Evolutionary conservation across 75 land plant genomes (phyloP).

Genomic region (Sequoia sempervirens): DNA sequence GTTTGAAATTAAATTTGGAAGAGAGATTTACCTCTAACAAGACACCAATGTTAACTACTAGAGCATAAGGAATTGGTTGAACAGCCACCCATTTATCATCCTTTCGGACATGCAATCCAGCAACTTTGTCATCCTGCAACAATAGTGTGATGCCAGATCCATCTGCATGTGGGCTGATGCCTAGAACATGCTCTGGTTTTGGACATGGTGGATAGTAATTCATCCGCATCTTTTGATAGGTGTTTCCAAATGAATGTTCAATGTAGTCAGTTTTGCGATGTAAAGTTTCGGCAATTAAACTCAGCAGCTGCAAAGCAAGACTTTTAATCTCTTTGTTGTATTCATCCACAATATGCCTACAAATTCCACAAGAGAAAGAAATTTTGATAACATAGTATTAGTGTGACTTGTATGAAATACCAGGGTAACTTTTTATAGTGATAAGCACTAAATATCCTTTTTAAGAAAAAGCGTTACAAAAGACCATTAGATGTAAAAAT

Average conservation of each 20-base stretch:
- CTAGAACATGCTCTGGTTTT: slow-evolving; percentile 2
- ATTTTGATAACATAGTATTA: too few relatives aligned
- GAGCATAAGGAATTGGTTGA: slow-evolving; percentile 20
- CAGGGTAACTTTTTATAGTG: too few relatives aligned
- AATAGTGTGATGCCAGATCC: slow-evolving; percentile 14
- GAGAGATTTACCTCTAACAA: slow-evolving; percentile 16
- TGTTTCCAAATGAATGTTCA: not conserved
- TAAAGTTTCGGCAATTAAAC: not conserved
- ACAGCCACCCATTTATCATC: slow-evolving; percentile 21
- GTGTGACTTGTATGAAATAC: too few relatives aligned
- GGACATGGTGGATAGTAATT: slow-evolving; percentile 26
- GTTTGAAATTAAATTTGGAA: too few relatives aligned
- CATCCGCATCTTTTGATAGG: slow-evolving; percentile 4
- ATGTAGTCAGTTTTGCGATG: not conserved
- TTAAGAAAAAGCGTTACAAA: too few relatives aligned
- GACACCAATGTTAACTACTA: slow-evolving; percentile 27
- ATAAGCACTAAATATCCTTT: too few relatives aligned
- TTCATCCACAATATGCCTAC: not conserved
- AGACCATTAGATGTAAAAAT: too few relatives aligned
- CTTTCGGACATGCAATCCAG: slow-evolving; percentile 21
- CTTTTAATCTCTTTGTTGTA: not conserved
- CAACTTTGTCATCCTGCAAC: slow-evolving; percentile 18
- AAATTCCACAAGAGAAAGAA: not conserved
- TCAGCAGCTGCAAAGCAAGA: not conserved
- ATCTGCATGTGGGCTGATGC: slow-evolving; percentile 18